phyloP scores from a whole-genome alignment of 2,329 filamentous ascomycete species.

The Trichoderma hamatum region DNA sequence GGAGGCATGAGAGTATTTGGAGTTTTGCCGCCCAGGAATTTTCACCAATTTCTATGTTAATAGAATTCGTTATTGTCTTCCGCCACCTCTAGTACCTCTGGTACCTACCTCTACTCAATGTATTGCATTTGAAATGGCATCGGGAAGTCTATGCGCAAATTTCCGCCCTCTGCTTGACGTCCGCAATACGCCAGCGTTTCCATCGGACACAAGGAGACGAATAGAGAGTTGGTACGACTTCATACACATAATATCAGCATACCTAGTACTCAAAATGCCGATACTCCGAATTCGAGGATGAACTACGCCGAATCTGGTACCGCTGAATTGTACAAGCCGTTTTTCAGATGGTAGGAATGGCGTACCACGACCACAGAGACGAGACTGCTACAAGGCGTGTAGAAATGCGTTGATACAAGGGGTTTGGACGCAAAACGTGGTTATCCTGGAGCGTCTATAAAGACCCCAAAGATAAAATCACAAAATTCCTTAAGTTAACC shows the following conservation, averaged over 20 bases:
- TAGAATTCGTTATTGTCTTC: too few species aligned
- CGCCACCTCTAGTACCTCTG: too few species aligned
- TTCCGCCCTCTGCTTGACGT: background rate
- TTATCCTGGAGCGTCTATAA: background rate
- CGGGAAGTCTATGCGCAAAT: background rate
- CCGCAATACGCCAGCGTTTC: background rate
- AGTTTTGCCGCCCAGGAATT: too few species aligned
- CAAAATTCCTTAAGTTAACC: background rate
- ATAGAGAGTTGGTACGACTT: too few species aligned
- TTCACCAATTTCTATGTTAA: too few species aligned
- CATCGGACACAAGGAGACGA: too few species aligned
- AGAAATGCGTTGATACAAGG: background rate
- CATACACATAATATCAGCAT: too few species aligned
- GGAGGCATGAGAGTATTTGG: too few species aligned
- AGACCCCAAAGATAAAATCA: background rate
- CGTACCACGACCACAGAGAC: background rate
- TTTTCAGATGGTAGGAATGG: background rate
- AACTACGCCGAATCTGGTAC: background rate
- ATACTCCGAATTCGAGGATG: background rate
- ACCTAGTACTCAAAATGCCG: too few species aligned
- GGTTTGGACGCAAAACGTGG: background rate
- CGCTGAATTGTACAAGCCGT: background rate
- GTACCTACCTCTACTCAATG: too few species aligned
- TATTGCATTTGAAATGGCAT: background rate
- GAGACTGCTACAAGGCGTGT: background rate